Conservation (phyloP, 2,329 filamentous ascomycete genomes). For the Magnaporthales sp. region DNA sequence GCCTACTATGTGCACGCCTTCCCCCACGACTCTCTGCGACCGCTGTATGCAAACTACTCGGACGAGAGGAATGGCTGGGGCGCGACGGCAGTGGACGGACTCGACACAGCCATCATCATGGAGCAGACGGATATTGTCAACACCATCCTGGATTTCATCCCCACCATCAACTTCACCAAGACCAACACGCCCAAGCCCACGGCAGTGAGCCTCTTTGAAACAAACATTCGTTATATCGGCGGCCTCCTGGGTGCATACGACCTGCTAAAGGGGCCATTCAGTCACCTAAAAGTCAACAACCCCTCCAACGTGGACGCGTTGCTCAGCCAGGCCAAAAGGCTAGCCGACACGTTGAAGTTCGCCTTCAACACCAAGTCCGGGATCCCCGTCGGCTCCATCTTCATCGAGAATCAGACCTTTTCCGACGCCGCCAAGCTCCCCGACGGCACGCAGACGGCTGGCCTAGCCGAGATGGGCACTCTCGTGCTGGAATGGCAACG, state of each 20-base stretch:
- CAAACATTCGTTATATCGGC: constrained; percentile 79
- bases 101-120: constrained; percentile 33
- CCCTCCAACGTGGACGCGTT: constrained; percentile 21
- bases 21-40: constrained; percentile 9
- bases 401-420: constrained; percentile 27
- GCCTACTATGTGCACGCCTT: constrained; percentile 16
- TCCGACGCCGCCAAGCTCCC: constrained; percentile 12
- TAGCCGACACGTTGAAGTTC: constrained; percentile 35
- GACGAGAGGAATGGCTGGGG: constrained; percentile 35
- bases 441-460: background rate
- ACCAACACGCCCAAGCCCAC: constrained; percentile 32
- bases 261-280: constrained; percentile 4
- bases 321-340: constrained; percentile 32
- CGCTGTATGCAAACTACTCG: background rate
- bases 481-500: constrained; percentile 66
- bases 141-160: background rate
- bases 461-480: constrained; percentile 43
- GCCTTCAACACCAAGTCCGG: constrained; percentile 35
- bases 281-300: background rate
- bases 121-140: background rate
- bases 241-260: constrained; percentile 33
- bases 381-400: constrained; percentile 33
- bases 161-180: constrained; percentile 56
- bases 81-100: constrained; percentile 48
- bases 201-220: constrained; percentile 74